Evolutionary conservation across 2,329 filamentous ascomycete species (phyloP), one percentile per base, ranked within the genome.

Genomic region (Phoma herbarum): DNA sequence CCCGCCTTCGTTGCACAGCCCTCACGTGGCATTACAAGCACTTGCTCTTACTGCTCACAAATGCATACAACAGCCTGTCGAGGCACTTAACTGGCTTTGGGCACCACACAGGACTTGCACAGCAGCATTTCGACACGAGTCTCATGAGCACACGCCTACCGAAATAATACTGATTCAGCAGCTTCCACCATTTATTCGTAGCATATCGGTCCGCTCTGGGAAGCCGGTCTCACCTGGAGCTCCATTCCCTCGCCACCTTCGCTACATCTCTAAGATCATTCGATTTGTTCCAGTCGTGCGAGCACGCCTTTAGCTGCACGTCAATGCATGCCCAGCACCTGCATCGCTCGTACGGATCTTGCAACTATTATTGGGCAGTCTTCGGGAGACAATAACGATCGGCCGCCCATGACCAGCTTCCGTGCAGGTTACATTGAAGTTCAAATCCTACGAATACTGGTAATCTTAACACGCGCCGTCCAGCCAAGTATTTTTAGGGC

Each of bases 221-320:
- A 39, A 16, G n/a, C 7, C 23, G 25, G 41, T 48, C 1, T 23
- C 50, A 50, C 35, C 20, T 26, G 45, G 12, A 33, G 12, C 6
- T n/a, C 12, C 12, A 22, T 12, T 18, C 20, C 23, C 18, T 33
- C 28, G 26, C 56, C 41, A 39, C 33, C 31, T 35, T 44, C 37
- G 49, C 46, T 51, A 43, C 33, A 18, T 9, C 12, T 2, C 12
- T 4, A 45, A 31, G 1, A 43, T 26, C 11, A 55, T 55, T 58
- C 35, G 55, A 23, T 16, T 4, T 51, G 59, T 58, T 54, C 28
- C 47, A 58, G 16, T 44, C 11, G 46, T 44, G 28, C 52, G n/a
- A 29, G 11, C 26, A 49, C 26, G 18, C 31, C 41, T 41, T 23
- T 22, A 11, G 25, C 20, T 42, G 56, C 50, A 43, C 11, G 51